These are phyloP conservation scores for Stachybotrys echinatus DNA, from an alignment of 2,329 filamentous ascomycete species.

Conservation along the genomic window DNA sequence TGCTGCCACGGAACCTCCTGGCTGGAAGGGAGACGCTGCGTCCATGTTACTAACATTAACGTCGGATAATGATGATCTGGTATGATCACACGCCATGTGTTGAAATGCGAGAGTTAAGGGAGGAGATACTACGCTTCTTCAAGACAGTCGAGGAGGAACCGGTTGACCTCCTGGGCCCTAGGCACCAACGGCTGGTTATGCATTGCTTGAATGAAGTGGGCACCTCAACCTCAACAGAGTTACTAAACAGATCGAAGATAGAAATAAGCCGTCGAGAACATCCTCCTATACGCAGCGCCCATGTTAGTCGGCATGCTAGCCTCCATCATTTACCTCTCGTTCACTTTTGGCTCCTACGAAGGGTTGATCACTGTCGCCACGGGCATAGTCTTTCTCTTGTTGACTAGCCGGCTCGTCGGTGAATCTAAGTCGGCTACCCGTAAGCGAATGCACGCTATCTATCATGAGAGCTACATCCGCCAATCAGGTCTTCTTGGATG, in stretches of 20 bases:
- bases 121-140: slow-evolving; percentile 16
- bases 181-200: slow-evolving; percentile 31
- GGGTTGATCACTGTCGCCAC: slow-evolving; percentile 57
- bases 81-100: no score
- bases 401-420: slow-evolving; percentile 46
- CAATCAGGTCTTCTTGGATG: slow-evolving; percentile 53
- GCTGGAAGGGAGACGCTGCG: no score
- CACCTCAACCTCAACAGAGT: no score
- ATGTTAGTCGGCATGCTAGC: slow-evolving; percentile 56
- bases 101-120: no score
- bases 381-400: slow-evolving; percentile 49
- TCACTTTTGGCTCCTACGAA: slow-evolving; percentile 55
- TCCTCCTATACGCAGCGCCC: slow-evolving; percentile 53
- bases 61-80: no score
- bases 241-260: no score
- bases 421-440: slow-evolving; percentile 43
- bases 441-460: slow-evolving; percentile 46
- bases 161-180: slow-evolving; percentile 27
- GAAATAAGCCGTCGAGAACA: slow-evolving; percentile 53
- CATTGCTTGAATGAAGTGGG: slow-evolving; percentile 27
- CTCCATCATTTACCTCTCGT: slow-evolving; percentile 54
- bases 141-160: slow-evolving; percentile 23
- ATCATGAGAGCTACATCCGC: slow-evolving; percentile 50
- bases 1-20: no score
- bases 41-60: no score